Base-by-base conservation (phyloP, 495 filamentous ascomycete genomes). In the Pyrenopolyporus hunteri region DNA sequence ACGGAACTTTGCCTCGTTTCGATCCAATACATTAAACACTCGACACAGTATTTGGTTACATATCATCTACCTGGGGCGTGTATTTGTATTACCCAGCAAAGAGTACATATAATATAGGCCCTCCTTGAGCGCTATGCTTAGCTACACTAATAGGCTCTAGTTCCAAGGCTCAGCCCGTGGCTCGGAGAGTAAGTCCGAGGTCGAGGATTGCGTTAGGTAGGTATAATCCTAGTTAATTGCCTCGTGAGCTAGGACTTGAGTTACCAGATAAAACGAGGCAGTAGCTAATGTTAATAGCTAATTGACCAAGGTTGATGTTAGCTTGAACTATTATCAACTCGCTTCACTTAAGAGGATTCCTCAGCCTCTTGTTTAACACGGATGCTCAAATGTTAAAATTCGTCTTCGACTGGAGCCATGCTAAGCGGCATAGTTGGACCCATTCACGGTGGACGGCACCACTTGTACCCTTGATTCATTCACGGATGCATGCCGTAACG, bases 101-200 rank as follows among this genome's bases (percentile, higher is more conserved):
- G n/a, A n/a, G n/a, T n/a, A n/a, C n/a, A n/a, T n/a, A n/a, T n/a
- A n/a, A n/a, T n/a, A 42, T 53, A 55, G 28, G 43, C 40, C 40
- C 26, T 54, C 35, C 26, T 16, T 31, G 28, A 46, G 4, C n/a
- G 46, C 26, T 35, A 17, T 32, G 22, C 39, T 56, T 56, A 26
- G 53, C 40, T 56, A 29, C 39, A 43, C 39, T 46, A 48, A 57
- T 16, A 43, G 14, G 16, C 36, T 50, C 28, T 40, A 29, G 33
- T 31, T n/a, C 59, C 53, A 48, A 52, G 53, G 53, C 59, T 63
- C 33, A 63, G 59, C 19, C n/a, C 43, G 53, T 63, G 53, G 59
- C 53, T 63, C 53, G 47, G 39, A 35, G 29, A 13, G 22, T 20
- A n/a, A 29, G 26, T 25, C 9, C 19, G 31, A 22, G 36, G 11